Evolutionary conservation across 352 stramenopile genomes (phyloP).

Genomic region (Phytophthora litchii): DNA sequence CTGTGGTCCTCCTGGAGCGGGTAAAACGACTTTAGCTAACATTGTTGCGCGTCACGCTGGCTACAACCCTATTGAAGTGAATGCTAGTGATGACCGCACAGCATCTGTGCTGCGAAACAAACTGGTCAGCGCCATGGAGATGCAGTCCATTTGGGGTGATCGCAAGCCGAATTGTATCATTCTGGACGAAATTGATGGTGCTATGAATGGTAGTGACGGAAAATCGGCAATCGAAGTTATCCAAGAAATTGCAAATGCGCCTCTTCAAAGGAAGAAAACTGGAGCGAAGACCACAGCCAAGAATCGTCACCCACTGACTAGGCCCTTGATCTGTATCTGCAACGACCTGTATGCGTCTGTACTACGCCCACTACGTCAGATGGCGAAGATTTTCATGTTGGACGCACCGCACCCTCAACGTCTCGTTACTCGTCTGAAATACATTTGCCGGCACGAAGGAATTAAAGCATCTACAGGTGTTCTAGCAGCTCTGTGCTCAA

Average conservation of each 20-base stretch:
- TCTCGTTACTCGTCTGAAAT: constrained; percentile 91
- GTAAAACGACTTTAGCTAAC: constrained; percentile 98
- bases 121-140: constrained; percentile 92
- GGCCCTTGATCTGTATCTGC: constrained; percentile 98
- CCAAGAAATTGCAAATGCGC: constrained; percentile 91
- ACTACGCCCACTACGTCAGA: constrained; percentile 93
- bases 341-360: constrained; percentile 98
- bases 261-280: constrained; percentile 66
- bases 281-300: constrained; percentile 35
- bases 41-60: constrained; percentile 96
- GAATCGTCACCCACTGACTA: constrained; percentile 81
- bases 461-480: constrained; percentile 79
- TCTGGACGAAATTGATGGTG: constrained; percentile 98
- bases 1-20: constrained; percentile 91
- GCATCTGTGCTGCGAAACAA: constrained; percentile 91
- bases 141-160: constrained; percentile 88
- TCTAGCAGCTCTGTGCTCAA: constrained; percentile 61
- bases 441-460: constrained; percentile 91
- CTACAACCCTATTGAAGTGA: constrained; percentile 97
- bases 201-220: constrained; percentile 88
- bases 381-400: constrained; percentile 95
- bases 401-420: constrained; percentile 81
- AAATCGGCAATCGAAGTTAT: constrained; percentile 91
- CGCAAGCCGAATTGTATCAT: constrained; percentile 97
- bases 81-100: constrained; percentile 97